phyloP scores from a whole-genome alignment of 2,329 filamentous ascomycete species.

The Graphilbum fragrans region DNA sequence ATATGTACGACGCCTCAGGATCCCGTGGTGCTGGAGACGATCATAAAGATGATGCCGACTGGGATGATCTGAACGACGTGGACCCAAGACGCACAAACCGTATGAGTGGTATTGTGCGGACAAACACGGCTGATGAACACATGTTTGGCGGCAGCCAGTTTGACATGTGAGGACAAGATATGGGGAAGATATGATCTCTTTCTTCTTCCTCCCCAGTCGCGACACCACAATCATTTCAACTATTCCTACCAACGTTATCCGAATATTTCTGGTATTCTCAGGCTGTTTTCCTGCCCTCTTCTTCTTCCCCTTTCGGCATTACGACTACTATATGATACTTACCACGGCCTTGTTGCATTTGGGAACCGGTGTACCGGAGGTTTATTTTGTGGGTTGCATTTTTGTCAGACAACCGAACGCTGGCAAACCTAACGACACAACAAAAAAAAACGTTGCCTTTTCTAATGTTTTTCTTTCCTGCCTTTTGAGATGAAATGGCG shows the following conservation, averaged over 20 bases:
- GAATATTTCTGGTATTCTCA: constrained; percentile 2
- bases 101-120: constrained; percentile 53
- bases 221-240: no score
- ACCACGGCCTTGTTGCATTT: constrained; percentile 5
- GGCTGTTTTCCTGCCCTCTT: background rate
- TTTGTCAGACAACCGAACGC: background rate
- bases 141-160: constrained; percentile 53
- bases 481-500: no score
- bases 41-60: constrained; percentile 34
- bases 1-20: constrained; percentile 47
- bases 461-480: no score
- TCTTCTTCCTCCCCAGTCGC: no score
- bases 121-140: constrained; percentile 45
- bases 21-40: constrained; percentile 14
- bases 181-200: no score
- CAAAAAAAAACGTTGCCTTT: background rate
- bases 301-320: background rate
- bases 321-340: constrained; percentile 1
- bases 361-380: background rate
- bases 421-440: background rate
- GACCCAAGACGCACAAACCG: constrained; percentile 40
- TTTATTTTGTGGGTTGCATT: constrained; percentile 2
- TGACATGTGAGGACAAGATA: constrained; percentile 36
- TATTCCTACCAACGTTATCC: no score
- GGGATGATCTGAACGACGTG: constrained; percentile 46